Evolutionary conservation across 2,329 filamentous ascomycete genomes (phyloP).

Genomic region (Xylariales sp.): DNA sequence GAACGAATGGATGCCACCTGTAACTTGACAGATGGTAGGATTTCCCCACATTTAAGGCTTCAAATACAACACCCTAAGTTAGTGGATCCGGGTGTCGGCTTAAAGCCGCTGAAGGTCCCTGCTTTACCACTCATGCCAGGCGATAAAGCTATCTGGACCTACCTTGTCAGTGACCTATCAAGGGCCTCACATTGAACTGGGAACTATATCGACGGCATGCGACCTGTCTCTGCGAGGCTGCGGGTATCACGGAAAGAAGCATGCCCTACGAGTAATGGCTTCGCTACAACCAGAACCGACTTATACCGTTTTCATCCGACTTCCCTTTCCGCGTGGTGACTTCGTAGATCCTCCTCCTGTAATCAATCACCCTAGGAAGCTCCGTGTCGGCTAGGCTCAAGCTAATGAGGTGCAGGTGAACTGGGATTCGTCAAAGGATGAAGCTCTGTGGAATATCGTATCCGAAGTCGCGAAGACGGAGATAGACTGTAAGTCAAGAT

Average conservation of each 20-base stretch:
- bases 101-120: not conserved
- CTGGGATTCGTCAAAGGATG: constrained; percentile 86
- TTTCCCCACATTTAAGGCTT: not conserved
- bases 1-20: too few species aligned
- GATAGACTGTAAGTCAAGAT: constrained; percentile 80
- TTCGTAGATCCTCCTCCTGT: constrained; percentile 90
- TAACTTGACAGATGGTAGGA: too few species aligned
- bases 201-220: not conserved
- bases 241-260: constrained; percentile 13
- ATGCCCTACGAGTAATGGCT: constrained; percentile 23
- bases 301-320: constrained; percentile 76
- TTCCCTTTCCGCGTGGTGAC: constrained; percentile 82
- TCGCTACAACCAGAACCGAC: constrained; percentile 41
- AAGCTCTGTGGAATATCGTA: constrained; percentile 83
- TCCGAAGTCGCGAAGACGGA: constrained; percentile 77
- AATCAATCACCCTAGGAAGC: constrained; percentile 22
- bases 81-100: not conserved
- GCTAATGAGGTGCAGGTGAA: constrained; percentile 57
- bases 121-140: constrained; percentile 1
- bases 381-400: constrained; percentile 10
- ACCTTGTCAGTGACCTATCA: constrained; percentile 4
- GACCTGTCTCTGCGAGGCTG: constrained; percentile 2
- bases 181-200: not conserved
- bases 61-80: not conserved
- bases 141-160: constrained; percentile 7